phyloP scores from a whole-genome alignment of 116 monocot genomes.

The Phalaenopsis hybrid region DNA sequence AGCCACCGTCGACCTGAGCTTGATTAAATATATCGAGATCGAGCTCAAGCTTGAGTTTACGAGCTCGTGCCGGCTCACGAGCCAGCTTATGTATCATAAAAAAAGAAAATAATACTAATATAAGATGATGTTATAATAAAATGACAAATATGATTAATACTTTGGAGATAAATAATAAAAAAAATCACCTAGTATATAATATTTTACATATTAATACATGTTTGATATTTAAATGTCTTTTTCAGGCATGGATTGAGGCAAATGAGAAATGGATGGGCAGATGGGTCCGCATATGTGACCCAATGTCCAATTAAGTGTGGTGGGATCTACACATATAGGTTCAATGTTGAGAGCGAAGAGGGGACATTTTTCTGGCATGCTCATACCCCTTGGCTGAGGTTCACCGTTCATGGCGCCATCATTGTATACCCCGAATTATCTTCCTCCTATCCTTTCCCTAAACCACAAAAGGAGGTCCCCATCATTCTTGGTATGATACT shows the following conservation, averaged over 20 bases:
- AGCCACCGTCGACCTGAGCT: too few species aligned
- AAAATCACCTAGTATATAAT: neutral
- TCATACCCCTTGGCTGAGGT: conserved; percentile 39
- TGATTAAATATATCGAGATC: too few species aligned
- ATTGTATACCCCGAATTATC: conserved; percentile 40
- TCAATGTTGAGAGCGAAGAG: conserved; percentile 31
- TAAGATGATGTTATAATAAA: too few species aligned
- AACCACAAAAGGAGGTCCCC: conserved; percentile 36
- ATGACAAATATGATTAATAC: too few species aligned
- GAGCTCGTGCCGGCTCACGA: too few species aligned
- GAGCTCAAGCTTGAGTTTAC: too few species aligned
- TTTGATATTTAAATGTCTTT: neutral
- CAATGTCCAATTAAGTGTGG: conserved; percentile 43
- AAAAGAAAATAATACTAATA: too few species aligned
- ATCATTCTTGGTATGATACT: conserved; percentile 32
- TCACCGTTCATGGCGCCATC: conserved; percentile 42
- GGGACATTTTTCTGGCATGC: conserved; percentile 56
- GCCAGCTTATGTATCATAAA: too few species aligned
- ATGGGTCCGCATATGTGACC: conserved; percentile 46
- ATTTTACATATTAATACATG: neutral
- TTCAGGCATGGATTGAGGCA: conserved; percentile 45
- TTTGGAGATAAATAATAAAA: too few species aligned
- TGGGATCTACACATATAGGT: conserved; percentile 39
- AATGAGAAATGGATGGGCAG: conserved; percentile 39
- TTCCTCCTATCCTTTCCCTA: conserved; percentile 43